phyloP scores from a whole-genome alignment of 345 rosid genomes.

The Eucalyptus urophylla region DNA sequence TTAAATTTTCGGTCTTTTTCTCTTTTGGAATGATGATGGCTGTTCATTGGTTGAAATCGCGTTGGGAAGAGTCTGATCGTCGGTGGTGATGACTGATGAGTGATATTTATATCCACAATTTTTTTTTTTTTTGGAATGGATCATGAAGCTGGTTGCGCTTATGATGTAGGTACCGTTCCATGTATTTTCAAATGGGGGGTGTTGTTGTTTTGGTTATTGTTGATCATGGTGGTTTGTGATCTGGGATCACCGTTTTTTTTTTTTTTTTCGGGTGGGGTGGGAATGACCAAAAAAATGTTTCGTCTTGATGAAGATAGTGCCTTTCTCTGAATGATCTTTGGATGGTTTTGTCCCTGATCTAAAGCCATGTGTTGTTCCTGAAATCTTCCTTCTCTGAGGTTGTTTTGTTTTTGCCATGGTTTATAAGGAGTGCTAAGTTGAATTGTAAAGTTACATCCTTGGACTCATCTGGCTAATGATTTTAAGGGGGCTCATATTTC shows the following conservation, averaged over 20 bases:
- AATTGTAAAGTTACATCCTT: not conserved
- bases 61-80: not conserved
- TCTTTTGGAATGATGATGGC: not conserved
- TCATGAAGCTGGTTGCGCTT: not conserved
- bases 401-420: not conserved
- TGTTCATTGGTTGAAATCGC: not conserved
- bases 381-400: not conserved
- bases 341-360: not conserved
- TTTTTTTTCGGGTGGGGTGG: not conserved
- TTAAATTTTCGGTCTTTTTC: not conserved
- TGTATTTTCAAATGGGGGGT: not conserved
- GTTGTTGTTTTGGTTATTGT: not conserved
- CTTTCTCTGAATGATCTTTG: not conserved
- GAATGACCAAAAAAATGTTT: not conserved
- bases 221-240: not conserved
- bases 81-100: not conserved
- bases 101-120: not conserved
- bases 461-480: not conserved
- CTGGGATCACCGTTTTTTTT: not conserved
- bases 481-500: not conserved
- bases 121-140: not conserved
- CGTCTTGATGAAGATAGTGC: not conserved
- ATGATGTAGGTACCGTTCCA: not conserved
- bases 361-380: not conserved
- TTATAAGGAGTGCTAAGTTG: not conserved